A percentile compares a stretch with the other conserved stretches of the same genome.
Conservation (phyloP, 495 filamentous ascomycete species). For the Neurospora sublineolata region DNA sequence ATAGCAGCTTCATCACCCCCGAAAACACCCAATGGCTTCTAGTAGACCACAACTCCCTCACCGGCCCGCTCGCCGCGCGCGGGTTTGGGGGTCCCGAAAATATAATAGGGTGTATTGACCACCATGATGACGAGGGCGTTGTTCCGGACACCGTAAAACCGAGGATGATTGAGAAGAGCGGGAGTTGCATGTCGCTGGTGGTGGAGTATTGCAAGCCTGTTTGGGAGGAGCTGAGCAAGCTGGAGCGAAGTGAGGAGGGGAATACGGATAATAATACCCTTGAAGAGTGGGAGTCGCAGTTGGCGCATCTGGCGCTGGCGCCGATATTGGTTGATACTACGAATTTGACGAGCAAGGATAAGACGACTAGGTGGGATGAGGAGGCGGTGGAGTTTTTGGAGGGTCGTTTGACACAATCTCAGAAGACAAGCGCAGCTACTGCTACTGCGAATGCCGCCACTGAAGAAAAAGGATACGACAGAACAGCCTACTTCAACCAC, state of each 20-base stretch:
- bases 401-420: conserved; percentile 15
- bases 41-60: conserved; percentile 83
- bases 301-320: conserved; percentile 67
- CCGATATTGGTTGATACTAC: conserved; percentile 77
- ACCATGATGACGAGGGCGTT: conserved; percentile 71
- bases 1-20: conserved; percentile 9
- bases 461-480: conserved; percentile 34
- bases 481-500: conserved; percentile 47
- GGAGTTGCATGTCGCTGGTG: conserved; percentile 75
- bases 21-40: conserved; percentile 48
- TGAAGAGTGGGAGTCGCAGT: conserved; percentile 28
- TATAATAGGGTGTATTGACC: conserved; percentile 76
- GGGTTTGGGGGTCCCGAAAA: conserved; percentile 16
- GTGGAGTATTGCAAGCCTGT: conserved; percentile 44
- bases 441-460: not conserved
- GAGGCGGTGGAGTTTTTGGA: conserved; percentile 55
- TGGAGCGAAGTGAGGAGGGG: not conserved
- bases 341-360: conserved; percentile 56
- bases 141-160: conserved; percentile 43
- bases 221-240: conserved; percentile 38
- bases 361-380: conserved; percentile 62
- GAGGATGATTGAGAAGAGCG: conserved; percentile 54
- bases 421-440: not conserved
- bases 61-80: conserved; percentile 38
- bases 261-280: not conserved